phyloP scores from a whole-genome alignment of 257 asterid species.

The Solanum chmielewskii region DNA sequence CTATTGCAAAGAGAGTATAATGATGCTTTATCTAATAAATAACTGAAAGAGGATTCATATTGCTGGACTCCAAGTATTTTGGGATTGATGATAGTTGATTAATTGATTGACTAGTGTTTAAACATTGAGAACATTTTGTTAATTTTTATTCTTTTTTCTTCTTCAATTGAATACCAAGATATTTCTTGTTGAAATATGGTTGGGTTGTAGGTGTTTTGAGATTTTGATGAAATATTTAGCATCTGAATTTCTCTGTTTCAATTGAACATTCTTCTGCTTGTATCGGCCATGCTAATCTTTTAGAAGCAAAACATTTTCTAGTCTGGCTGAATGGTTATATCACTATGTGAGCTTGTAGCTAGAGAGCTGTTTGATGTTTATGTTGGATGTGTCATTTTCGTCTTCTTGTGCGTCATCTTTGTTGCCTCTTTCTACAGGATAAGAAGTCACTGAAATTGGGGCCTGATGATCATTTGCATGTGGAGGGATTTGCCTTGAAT shows the following conservation, averaged over 20 bases:
- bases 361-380: neutral
- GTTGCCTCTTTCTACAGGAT: constrained; percentile 36
- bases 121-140: neutral
- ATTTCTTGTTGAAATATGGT: neutral
- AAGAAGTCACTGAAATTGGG: constrained; percentile 74
- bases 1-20: neutral
- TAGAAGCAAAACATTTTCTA: neutral
- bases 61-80: neutral
- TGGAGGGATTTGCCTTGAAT: constrained; percentile 87
- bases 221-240: neutral
- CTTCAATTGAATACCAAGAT: neutral
- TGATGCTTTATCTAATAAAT: neutral
- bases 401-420: neutral
- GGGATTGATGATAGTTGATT: neutral
- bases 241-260: neutral
- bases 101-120: neutral
- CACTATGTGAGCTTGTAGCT: neutral
- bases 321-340: neutral
- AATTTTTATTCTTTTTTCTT: neutral
- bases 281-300: no score
- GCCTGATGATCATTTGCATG: constrained; percentile 71
- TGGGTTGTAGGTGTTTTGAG: neutral
- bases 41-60: neutral
- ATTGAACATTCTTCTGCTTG: neutral
- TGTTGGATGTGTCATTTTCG: neutral